Evolutionary conservation across 345 rosid genomes (phyloP), one percentile per base, ranked within the genome.

Genomic region (Ailanthus altissimus): DNA sequence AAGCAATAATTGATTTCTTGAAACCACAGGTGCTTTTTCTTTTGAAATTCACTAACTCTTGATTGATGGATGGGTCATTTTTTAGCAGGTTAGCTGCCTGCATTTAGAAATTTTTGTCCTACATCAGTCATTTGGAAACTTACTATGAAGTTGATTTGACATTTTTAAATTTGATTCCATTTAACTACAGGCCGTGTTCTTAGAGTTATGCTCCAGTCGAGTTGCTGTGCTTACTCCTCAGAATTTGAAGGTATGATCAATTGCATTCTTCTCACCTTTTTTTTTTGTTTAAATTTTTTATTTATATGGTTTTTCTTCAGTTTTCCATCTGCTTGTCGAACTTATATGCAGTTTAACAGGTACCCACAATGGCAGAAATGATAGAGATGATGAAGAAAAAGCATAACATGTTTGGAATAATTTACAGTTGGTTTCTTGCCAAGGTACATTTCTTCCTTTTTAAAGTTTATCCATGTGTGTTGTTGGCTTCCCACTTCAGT

Each of bases 361-460:
- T 97, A 21, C 98, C 99, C 51, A 91, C 96, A 36, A 25, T 88
- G 83, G 84, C 89, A 54, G 99, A 94, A 81, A 97, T 97, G 99
- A 75, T 94, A 66, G 97, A 92, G 50, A 91, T 89, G 91, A 92
- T 89, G 92, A 97, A 94, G 88, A 92, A 92, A 81, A 92, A 92
- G 58, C 91, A 92, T 65, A 97, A 94, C 75, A 77, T 84, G 73
- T 94, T 97, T 63, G 97, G 96, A 77, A 94, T 97, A 82, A 90
- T 97, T 54, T 92, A 94, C 68, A 87, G 94, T 85, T 94, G 96
- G 97, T 92, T 97, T 82, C 98, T 97, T 84, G 98, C 99, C 58
- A 92, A 92, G 98, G 99, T 75, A 88, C 26, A 82, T 70, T 73
- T 66, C 63, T 16, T 75, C 42, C 15, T 64, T 67, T n/a, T 76